Percentiles rank a stretch among this genome's conserved stretches.
phyloP scores from a whole-genome alignment of 2,329 filamentous ascomycete genomes.

The Zarea fungicola region DNA sequence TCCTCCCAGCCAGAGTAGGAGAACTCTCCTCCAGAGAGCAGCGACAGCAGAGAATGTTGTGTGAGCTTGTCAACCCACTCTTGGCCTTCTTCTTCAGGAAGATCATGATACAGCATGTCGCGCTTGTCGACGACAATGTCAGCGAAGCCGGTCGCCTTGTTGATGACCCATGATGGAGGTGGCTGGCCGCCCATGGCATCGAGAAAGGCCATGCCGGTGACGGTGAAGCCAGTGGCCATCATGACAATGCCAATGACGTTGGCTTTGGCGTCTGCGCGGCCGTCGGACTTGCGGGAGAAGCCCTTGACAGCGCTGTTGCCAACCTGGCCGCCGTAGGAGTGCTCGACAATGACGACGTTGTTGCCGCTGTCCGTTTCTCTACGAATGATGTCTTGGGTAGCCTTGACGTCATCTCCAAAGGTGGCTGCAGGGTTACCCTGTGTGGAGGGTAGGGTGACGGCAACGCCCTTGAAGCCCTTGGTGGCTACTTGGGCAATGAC shows the following conservation, averaged over 20 bases:
- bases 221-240: constrained; percentile 39
- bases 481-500: constrained; percentile 28
- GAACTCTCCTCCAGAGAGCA: constrained; percentile 40
- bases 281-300: constrained; percentile 24
- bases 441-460: constrained; percentile 36
- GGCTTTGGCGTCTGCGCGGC: constrained; percentile 19
- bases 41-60: constrained; percentile 35
- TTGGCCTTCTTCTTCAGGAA: constrained; percentile 37
- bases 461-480: constrained; percentile 28
- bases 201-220: constrained; percentile 34
- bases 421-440: constrained; percentile 27
- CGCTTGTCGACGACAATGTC: constrained; percentile 32
- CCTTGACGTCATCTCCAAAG: constrained; percentile 38
- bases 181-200: constrained; percentile 36
- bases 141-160: constrained; percentile 36
- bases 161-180: constrained; percentile 35
- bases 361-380: constrained; percentile 30
- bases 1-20: constrained; percentile 43
- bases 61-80: constrained; percentile 37
- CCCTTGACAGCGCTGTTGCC: constrained; percentile 41
- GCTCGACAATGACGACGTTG: constrained; percentile 42
- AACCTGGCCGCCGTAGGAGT: constrained; percentile 45
- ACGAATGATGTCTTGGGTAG: constrained; percentile 30
- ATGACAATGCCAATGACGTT: constrained; percentile 39
- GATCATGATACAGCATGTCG: constrained; percentile 46